phyloP scores from a whole-genome alignment of 441 rosid genomes.

The Aquilaria agallochum region DNA sequence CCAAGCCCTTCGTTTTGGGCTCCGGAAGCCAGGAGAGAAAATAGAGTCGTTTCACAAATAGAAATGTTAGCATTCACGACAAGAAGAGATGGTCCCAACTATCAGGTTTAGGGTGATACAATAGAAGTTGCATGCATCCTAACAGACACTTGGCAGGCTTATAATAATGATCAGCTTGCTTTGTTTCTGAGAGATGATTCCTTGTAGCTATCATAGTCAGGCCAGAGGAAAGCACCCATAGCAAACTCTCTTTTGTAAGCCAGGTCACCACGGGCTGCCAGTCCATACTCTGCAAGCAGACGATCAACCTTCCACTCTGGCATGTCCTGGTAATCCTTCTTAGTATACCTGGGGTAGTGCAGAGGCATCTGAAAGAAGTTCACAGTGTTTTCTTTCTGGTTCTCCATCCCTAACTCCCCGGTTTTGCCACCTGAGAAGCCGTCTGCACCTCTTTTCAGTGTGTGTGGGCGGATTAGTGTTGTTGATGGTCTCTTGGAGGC shows the following conservation, averaged over 20 bases:
- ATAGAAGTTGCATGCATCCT: neutral
- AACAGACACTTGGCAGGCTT: neutral
- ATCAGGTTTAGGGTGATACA: too few relatives aligned
- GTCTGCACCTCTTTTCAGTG: neutral
- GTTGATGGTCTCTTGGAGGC: neutral
- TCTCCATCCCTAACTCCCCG: constrained; percentile 12
- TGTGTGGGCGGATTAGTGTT: neutral
- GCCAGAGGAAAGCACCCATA: constrained; percentile 49
- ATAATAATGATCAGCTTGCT: neutral
- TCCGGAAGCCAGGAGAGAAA: too few relatives aligned
- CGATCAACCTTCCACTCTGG: constrained; percentile 43
- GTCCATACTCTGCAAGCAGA: constrained; percentile 40
- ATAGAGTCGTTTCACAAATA: too few relatives aligned
- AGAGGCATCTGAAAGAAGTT: constrained; percentile 47
- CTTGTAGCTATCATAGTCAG: neutral
- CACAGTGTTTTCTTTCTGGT: constrained; percentile 6
- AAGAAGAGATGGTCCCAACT: too few relatives aligned
- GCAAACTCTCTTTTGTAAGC: constrained; percentile 40
- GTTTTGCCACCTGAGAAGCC: neutral
- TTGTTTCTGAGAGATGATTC: neutral
- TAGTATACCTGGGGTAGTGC: constrained; percentile 41
- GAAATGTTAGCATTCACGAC: too few relatives aligned
- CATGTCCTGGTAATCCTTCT: constrained; percentile 40
- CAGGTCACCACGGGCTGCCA: constrained; percentile 29
- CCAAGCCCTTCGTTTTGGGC: too few relatives aligned